Evolutionary conservation across 192 early-diverging fungal genomes (phyloP), one percentile per base, ranked within the genome.

Genomic region (Gamsiella multidivaricata): DNA sequence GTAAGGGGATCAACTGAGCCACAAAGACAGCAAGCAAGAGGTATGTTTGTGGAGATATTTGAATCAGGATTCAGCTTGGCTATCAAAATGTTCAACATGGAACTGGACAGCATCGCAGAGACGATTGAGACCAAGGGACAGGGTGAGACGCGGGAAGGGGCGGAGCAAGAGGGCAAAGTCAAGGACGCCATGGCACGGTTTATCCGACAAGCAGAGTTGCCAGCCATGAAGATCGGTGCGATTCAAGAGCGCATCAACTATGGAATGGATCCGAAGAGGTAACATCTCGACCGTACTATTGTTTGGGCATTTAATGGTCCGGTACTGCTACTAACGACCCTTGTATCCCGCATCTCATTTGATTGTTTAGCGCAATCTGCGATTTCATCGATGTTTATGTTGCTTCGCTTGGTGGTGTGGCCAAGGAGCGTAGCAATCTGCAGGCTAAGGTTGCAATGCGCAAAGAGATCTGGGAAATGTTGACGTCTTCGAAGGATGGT

Each of bases 101-200:
- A 58, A 17, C 39, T 68, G 36, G 65, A 68, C 33, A 68, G 47
- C 34, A 49, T 68, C 39, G 65, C 65, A 3, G 43, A 51, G 55
- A 68, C 65, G 12, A 68, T 68, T 8, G 65, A 68, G 34, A 28
- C 55, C 7, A 68, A 68, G 26, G 65, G 65, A 9, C 54, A 68
- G 15, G 65, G 65, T 18, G 65, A 68, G 15, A 58, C 65, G 6
- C 65, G 65, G 18, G 65, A 68, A 45, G 65, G 65, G 20, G 65
- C 65, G 11, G 65, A 25, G 7, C 65, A 68, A 26, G 65, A 68
- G 18, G 65, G 65, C 12, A 37, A 42, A 51, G 55, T 68, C 32
- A 68, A 68, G 36, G 65, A 68, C 26, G 65, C 65, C 29, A 68
- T 68, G 43, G 65, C 65, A 12, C 42, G 65, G 18, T 68, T 68